Evolutionary conservation across 1,139 yeast genomes (phyloP).

Genomic region (Sugiyamaella xylanicola): DNA sequence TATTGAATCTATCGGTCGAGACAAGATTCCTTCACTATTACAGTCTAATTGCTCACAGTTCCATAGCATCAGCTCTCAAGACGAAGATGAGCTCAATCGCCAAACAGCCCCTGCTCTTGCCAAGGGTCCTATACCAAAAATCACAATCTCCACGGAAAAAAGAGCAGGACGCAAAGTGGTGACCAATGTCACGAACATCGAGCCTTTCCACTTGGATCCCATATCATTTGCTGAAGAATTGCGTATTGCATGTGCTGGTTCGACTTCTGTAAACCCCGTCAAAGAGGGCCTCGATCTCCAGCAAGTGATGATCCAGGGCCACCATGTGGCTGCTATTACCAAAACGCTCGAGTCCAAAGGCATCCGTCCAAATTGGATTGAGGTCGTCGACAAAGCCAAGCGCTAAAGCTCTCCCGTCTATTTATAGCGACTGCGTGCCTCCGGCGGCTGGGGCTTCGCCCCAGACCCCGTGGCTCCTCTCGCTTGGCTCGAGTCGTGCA

Average conservation of each 20-base stretch:
- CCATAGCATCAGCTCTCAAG: constrained; percentile 58
- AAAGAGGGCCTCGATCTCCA: constrained; percentile 46
- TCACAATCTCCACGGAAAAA: constrained; percentile 68
- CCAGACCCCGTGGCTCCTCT: background rate
- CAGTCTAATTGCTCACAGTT: constrained; percentile 57
- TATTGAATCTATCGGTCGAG: constrained; percentile 46
- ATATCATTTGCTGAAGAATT: constrained; percentile 67
- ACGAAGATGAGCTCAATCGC: constrained; percentile 32
- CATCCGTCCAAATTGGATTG: constrained; percentile 65
- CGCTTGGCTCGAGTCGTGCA: no score
- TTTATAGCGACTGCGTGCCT: no score
- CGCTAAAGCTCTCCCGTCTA: background rate
- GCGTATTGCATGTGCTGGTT: constrained; percentile 83
- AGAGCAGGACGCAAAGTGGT: constrained; percentile 82
- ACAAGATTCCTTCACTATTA: constrained; percentile 54
- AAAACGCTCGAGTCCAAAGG: constrained; percentile 66
- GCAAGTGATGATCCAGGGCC: constrained; percentile 89
- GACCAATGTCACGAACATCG: constrained; percentile 72
- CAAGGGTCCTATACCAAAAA: constrained; percentile 70
- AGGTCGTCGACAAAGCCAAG: constrained; percentile 57
- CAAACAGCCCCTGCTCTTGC: constrained; percentile 21
- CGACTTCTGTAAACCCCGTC: constrained; percentile 67
- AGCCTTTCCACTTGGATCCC: constrained; percentile 65
- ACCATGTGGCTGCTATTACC: constrained; percentile 67
- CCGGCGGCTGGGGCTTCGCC: background rate